These are phyloP conservation scores for Trichomonas tenax DNA, from an alignment of 208 protist genomes.

Conservation along the genomic window DNA sequence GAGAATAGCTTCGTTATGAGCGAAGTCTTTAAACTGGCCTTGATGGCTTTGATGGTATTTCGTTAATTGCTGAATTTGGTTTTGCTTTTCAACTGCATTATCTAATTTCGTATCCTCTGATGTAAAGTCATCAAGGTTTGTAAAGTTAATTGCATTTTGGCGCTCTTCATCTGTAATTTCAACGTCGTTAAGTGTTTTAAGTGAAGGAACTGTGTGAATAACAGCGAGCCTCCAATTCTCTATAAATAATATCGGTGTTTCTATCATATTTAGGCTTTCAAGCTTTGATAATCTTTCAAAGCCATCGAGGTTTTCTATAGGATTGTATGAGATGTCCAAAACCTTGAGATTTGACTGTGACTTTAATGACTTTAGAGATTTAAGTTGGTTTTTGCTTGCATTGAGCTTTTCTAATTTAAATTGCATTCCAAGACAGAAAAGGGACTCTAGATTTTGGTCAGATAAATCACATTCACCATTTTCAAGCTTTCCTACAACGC, in stretches of 20 bases:
- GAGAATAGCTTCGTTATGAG: neutral
- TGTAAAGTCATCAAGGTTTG: neutral
- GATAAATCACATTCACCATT: neutral
- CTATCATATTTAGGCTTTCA: neutral
- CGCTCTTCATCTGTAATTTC: neutral
- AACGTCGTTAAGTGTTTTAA: neutral
- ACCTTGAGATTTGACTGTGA: neutral
- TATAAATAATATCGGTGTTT: neutral
- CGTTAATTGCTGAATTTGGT: neutral
- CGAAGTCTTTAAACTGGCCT: neutral
- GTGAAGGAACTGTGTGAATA: neutral
- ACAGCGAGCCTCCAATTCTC: neutral
- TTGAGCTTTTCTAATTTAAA: neutral
- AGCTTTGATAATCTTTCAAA: neutral
- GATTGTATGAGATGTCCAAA: neutral
- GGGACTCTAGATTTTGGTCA: neutral
- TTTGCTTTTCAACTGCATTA: neutral
- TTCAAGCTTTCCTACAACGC: neutral
- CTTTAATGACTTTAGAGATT: neutral
- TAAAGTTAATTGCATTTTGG: neutral
- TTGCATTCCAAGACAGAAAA: neutral
- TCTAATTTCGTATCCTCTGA: neutral
- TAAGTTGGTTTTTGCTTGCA: neutral
- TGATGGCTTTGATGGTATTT: neutral
- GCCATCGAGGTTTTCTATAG: neutral